phyloP scores from a whole-genome alignment of 2,329 filamentous ascomycete genomes.

The Scorias spongiosa region DNA sequence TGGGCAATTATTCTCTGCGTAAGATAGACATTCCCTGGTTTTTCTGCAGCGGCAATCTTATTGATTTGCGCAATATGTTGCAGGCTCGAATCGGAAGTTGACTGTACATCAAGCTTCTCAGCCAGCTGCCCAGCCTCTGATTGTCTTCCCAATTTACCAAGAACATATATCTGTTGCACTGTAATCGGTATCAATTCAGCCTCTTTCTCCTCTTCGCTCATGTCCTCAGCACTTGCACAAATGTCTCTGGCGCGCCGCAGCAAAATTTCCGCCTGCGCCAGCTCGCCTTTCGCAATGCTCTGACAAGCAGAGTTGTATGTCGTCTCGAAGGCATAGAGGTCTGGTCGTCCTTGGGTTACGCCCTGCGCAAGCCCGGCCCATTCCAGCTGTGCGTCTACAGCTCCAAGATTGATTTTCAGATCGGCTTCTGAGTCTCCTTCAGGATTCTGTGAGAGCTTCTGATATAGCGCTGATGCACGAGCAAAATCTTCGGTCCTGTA shows the following conservation, averaged over 20 bases:
- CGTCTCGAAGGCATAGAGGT: conserved; percentile 64
- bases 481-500: conserved; percentile 64
- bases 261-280: conserved; percentile 48
- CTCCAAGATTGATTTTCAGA: conserved; percentile 59
- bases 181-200: conserved; percentile 60
- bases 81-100: conserved; percentile 52
- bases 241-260: conserved; percentile 56
- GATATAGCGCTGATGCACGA: conserved; percentile 50
- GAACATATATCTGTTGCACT: conserved; percentile 61
- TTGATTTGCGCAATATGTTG: conserved; percentile 55
- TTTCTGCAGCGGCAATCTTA: conserved; percentile 31
- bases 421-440: conserved; percentile 53
- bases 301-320: conserved; percentile 68
- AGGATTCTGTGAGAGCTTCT: conserved; percentile 35
- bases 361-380: conserved; percentile 46
- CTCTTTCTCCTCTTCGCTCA: conserved; percentile 58
- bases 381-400: conserved; percentile 55
- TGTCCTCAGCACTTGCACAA: conserved; percentile 58
- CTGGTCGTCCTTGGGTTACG: conserved; percentile 40
- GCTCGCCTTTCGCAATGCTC: conserved; percentile 53
- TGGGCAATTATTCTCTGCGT: conserved; percentile 46
- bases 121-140: conserved; percentile 51
- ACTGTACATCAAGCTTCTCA: conserved; percentile 44
- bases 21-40: conserved; percentile 48
- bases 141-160: conserved; percentile 48